Evolutionary conservation across 2,329 filamentous ascomycete species (phyloP).

Genomic region (Alternaria sp.): DNA sequence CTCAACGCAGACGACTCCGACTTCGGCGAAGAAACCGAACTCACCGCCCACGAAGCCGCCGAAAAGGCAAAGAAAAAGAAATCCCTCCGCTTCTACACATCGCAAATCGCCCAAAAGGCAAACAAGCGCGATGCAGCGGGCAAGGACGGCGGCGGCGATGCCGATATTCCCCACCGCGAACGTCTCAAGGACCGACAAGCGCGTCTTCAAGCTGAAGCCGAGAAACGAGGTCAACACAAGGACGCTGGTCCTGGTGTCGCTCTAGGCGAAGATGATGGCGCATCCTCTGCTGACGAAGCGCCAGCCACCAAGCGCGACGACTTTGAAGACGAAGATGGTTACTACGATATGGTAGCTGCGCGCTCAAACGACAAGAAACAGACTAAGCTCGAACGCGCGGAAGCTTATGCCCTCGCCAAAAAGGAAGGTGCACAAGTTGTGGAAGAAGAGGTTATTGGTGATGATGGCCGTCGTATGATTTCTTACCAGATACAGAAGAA

Average conservation of each 20-base stretch:
- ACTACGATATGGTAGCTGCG: conserved; percentile 88
- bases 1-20: conserved; percentile 75
- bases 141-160: conserved; percentile 78
- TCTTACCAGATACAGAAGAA: conserved; percentile 97
- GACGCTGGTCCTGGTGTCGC: conserved; percentile 66
- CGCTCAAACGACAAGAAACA: conserved; percentile 72
- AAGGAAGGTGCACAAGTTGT: conserved; percentile 68
- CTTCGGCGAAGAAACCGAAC: conserved; percentile 86
- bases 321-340: conserved; percentile 69
- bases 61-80: conserved; percentile 92
- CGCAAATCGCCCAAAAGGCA: conserved; percentile 93
- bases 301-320: conserved; percentile 48
- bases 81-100: conserved; percentile 95
- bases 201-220: conserved; percentile 86
- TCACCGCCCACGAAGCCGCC: conserved; percentile 79
- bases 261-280: conserved; percentile 69
- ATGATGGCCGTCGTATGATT: conserved; percentile 91
- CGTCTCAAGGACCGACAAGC: conserved; percentile 85
- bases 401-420: conserved; percentile 64
- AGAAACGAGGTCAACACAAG: conserved; percentile 75
- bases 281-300: conserved; percentile 70
- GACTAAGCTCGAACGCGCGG: conserved; percentile 73
- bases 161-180: conserved; percentile 87
- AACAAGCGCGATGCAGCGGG: conserved; percentile 81
- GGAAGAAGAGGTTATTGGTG: conserved; percentile 73